Evolutionary conservation across 139 green algal species (phyloP), one percentile per base, ranked within the genome.

Genomic region (Chara braunii): DNA sequence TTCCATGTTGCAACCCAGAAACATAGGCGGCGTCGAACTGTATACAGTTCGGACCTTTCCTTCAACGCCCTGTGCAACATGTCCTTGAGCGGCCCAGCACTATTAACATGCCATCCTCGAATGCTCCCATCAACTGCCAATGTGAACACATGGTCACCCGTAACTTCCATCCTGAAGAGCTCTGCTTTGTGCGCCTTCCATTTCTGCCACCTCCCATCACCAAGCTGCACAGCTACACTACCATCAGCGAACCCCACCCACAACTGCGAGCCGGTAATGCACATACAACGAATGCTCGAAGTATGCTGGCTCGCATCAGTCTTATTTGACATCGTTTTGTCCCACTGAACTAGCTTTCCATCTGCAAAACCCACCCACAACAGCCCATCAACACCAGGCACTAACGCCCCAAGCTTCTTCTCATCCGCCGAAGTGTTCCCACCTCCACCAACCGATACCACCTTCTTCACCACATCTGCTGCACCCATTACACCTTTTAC

Each of bases 1-100:
- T 74, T 74, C 65, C 65, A 74, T 8, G 65, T 74, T 1, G 33
- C 57, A 14, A 43, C 35, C 11, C 58, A 22, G 12, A 74, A 36
- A 26, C 33, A 40, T 33, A 70, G 33, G 14, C 22, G 32, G 30
- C 37, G 28, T 18, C 30, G 33, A n/a, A 29, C 44, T n/a, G 59
- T 72, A 45, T 54, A 74, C 4, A 9, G 9, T 29, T 72, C 26
- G 12, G 58, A 66, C 0, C 62, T 29, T 18, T 32, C 57, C 29
- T 34, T n/a, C 60, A 74, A 63, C 9, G 8, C 26, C 11, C 28
- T 22, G 9, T 12, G 42, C 1, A 74, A 11, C 6, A 30, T 26
- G 18, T 12, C 14, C 14, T 74, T 37, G 2, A 74, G n/a, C n/a
- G 64, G 22, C 7, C 29, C 48, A 23, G 64, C 55, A n/a, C 30